Evolutionary conservation across 805 yeast genomes (phyloP), one percentile per base, ranked within the genome.

Genomic region (Candida multigemmis): DNA sequence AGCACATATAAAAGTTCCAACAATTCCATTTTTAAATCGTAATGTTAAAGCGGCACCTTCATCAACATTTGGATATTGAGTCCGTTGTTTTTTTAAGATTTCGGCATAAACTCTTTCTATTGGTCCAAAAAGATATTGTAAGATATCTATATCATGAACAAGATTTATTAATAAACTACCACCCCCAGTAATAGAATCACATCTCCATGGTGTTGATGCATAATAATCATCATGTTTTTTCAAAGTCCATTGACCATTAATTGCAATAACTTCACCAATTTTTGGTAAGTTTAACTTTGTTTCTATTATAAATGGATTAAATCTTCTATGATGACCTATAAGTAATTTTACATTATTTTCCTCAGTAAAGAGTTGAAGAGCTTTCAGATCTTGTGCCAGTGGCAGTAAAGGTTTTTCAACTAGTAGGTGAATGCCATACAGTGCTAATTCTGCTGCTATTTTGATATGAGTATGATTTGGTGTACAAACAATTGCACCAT

Each of bases 321-420:
- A 58, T 11, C 65, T 40, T 22, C 65, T 42, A 35, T 58, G 65
- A 33, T 58, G 65, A 3, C 65, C 65, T 14, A 58, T 52, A 14
- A 58, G 37, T 13, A 58, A 37, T 27, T 46, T 44, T 10, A 56
- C 54, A 18, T 41, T 32, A 15, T 38, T 35, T n/a, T 31, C 15
- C 15, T 37, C 21, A 19, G 51, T 42, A 25, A 35, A 50, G 10
- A 42, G 39, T 14, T 46, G 44, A 19, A 58, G 34, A 6, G 54
- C 48, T 16, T 37, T 46, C 14, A 56, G 52, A 14, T 57, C 62
- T 19, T 41, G 39, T 5, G 56, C 45, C 12, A 31, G 33, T 1
- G 60, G 42, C 16, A 53, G 46, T 21, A 58, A 39, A 5, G 65
- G 65, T 34, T 58, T 58, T 28, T 58, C 64, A 22, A 58, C 48